Percentiles rank a stretch among this genome's conserved stretches.
Evolutionary conservation across 306 rosid species (phyloP).

Genomic region (Benincasa hispida): DNA sequence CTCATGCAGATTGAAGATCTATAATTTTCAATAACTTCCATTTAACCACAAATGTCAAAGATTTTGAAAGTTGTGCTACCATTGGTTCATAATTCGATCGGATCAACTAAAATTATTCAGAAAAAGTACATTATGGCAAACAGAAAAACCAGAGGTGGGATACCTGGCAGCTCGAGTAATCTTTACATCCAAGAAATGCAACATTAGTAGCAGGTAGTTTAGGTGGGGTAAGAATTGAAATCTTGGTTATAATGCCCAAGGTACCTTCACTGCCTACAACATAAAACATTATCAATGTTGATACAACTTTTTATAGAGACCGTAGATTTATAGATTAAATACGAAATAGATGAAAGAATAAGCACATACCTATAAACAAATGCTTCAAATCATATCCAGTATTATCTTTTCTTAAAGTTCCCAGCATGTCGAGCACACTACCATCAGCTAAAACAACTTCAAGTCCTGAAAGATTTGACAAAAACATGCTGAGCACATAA

Average conservation of each 20-base stretch:
- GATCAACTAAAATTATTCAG: background rate
- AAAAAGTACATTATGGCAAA: background rate
- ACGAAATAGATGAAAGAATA: constrained; percentile 1
- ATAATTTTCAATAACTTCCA: background rate
- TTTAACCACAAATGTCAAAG: background rate
- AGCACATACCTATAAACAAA: constrained; percentile 66
- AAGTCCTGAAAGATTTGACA: constrained; percentile 40
- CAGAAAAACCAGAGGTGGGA: background rate
- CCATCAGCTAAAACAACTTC: constrained; percentile 95
- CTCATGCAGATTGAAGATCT: background rate
- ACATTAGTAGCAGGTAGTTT: constrained; percentile 64
- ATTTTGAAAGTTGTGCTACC: background rate
- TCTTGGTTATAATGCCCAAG: constrained; percentile 86
- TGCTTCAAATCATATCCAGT: constrained; percentile 94
- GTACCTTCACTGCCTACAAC: constrained; percentile 95
- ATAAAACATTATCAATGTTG: constrained; percentile 10
- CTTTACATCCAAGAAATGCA: constrained; percentile 80
- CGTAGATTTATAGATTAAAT: constrained; percentile 5
- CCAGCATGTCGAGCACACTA: constrained; percentile 80
- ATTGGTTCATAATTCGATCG: background rate
- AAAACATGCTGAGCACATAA: constrained; percentile 14
- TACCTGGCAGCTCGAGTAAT: constrained; percentile 81
- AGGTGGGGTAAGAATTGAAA: constrained; percentile 87
- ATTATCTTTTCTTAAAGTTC: constrained; percentile 85
- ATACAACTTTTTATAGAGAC: constrained; percentile 4